Base-by-base conservation (phyloP, 2,329 filamentous ascomycete genomes). In the Fusarium citri region DNA sequence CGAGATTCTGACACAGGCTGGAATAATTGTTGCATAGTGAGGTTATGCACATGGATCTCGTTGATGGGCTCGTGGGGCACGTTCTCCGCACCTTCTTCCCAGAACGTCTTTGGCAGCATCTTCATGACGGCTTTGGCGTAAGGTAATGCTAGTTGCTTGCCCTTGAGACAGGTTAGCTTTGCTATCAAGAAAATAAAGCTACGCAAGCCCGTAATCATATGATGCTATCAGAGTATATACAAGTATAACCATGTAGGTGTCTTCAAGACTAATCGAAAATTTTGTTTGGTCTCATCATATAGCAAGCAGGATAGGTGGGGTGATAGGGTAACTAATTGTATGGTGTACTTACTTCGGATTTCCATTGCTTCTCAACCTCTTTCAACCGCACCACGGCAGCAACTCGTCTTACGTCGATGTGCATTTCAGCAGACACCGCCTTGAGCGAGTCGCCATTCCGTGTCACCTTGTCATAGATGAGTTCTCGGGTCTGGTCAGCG, bases 231-330 rank as follows among this genome's bases (percentile, higher is more conserved):
- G 77, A 74, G 66, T 62, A 67, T 73, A 73, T 76, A 78, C 55
- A 72, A 64, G 64, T 91, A 85, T 95, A 95, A 98, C 93, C 93
- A 96, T 90, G 86, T 89, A 80, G 63, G 84, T 81, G 94, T 98
- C 94, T 97, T 98, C 87, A 97, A 97, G 95, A 98, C 95, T 98
- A 97, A 98, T 98, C 95, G 95, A 92, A 91, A 91, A 90, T 89
- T 87, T 87, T 88, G 83, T 85, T 87, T 93, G 82, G 78, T 88
- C 76, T 81, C 87, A 89, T 89, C 87, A 89, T 80, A 77, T 65
- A 61, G 71, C 53, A 37, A 61, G 71, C 51, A 37, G 25, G 47
- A 23, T 18, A 51, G 50, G 25, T 40, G 11, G 50, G 50, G 25
- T 40, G 11, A 50, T 53, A 28, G 15, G 15, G 34, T 60, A 51